Evolutionary conservation across 2,329 filamentous ascomycete genomes (phyloP).

Genomic region (Elsinoe necatrix): DNA sequence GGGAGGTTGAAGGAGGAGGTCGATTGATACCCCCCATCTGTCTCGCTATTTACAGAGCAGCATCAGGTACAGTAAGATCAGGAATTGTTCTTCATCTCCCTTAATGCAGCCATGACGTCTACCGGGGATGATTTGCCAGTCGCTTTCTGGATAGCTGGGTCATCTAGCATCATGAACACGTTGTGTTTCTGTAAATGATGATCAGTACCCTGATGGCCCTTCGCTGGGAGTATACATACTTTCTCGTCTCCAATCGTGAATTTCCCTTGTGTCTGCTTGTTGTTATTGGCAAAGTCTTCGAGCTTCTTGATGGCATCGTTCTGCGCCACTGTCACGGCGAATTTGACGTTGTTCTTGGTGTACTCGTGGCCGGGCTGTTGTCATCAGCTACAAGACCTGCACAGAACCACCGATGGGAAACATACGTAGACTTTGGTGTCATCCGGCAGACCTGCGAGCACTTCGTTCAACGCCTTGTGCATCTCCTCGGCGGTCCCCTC

Average conservation of each 20-base stretch:
- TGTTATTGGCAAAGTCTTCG: slow-evolving; percentile 64
- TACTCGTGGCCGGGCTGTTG: slow-evolving; percentile 86
- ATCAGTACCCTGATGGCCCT: slow-evolving; percentile 7
- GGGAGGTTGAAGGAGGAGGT: slow-evolving; percentile 19
- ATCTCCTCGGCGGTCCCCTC: slow-evolving; percentile 85
- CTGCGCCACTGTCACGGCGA: slow-evolving; percentile 66
- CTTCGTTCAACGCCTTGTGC: slow-evolving; percentile 85
- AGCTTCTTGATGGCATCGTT: slow-evolving; percentile 70
- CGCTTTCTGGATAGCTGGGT: slow-evolving; percentile 73
- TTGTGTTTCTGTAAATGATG: slow-evolving; percentile 62
- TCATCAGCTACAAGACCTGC: not conserved
- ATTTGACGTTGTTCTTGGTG: slow-evolving; percentile 93
- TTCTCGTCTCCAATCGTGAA: slow-evolving; percentile 98
- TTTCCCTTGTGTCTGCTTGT: slow-evolving; percentile 84
- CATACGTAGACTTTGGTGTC: slow-evolving; percentile 85
- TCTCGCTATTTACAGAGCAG: not conserved
- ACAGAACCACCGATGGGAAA: slow-evolving; percentile 19
- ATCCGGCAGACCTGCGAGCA: slow-evolving; percentile 69
- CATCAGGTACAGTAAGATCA: not conserved
- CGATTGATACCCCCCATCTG: slow-evolving; percentile 6
- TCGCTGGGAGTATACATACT: slow-evolving; percentile 40
- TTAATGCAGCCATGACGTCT: slow-evolving; percentile 73
- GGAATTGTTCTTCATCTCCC: slow-evolving; percentile 74
- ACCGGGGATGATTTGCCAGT: slow-evolving; percentile 74
- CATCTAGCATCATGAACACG: slow-evolving; percentile 86